Percentiles rank a stretch among this genome's conserved stretches.
Evolutionary conservation across 2,329 filamentous ascomycete genomes (phyloP).

Genomic region (Rutstroemia sp.): DNA sequence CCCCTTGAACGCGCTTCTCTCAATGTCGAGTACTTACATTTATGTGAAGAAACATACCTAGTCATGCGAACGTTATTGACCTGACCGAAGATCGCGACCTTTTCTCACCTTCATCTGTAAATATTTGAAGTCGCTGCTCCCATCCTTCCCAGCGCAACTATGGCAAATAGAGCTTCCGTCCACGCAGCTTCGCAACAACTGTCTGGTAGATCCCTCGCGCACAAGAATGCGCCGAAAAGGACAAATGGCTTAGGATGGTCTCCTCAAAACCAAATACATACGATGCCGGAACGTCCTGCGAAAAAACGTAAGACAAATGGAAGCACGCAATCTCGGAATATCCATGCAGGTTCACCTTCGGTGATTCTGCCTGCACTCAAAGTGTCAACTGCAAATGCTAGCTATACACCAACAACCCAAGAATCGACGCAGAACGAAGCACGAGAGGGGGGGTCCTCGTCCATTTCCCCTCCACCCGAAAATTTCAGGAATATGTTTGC

Average conservation of each 20-base stretch:
- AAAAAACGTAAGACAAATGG: background rate
- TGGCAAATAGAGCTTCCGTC: background rate
- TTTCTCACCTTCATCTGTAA: background rate
- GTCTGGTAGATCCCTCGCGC: too few relatives aligned
- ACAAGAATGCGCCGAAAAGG: background rate
- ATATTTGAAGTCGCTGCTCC: background rate
- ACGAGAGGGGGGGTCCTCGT: background rate
- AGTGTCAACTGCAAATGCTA: background rate
- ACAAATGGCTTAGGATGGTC: background rate
- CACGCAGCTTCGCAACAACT: too few relatives aligned
- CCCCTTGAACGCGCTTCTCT: background rate
- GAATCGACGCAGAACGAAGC: background rate
- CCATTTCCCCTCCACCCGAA: background rate
- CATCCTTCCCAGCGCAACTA: slow-evolving; percentile 1
- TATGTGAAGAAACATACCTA: background rate
- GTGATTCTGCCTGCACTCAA: background rate
- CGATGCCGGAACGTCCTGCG: background rate
- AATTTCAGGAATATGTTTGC: background rate
- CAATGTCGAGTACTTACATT: background rate
- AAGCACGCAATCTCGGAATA: background rate
- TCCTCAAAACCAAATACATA: too few relatives aligned
- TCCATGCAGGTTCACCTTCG: background rate
- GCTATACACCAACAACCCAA: background rate
- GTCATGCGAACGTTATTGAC: slow-evolving; percentile 4
- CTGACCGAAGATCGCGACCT: background rate